Conservation (phyloP, 768 basidiomycete genomes). For the Suillus brevipes region DNA sequence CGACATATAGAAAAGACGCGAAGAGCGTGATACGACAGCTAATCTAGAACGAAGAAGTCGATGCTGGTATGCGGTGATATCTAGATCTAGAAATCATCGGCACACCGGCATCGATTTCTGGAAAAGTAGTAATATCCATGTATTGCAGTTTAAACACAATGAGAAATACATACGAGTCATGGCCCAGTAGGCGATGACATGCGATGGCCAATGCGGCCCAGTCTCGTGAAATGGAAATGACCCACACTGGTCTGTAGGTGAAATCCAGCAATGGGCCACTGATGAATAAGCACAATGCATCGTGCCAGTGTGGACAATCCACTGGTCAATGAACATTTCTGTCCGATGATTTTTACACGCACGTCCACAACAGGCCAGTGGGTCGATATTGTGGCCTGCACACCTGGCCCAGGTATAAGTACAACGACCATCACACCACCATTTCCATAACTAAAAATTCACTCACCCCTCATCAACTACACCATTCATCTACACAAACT, state of each 20-base stretch:
- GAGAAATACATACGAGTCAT: not conserved
- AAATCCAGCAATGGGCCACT: not conserved
- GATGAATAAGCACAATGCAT: not conserved
- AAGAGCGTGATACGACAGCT: no score
- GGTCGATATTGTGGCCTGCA: not conserved
- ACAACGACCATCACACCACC: not conserved
- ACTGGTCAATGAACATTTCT: not conserved
- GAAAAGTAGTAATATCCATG: constrained; percentile 37
- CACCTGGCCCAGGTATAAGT: not conserved
- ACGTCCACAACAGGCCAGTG: no score
- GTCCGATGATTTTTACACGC: no score
- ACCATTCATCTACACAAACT: not conserved
- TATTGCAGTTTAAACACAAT: not conserved
- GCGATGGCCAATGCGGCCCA: not conserved
- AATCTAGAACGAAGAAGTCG: no score
- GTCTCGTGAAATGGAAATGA: not conserved
- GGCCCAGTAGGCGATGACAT: not conserved
- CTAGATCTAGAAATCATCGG: no score
- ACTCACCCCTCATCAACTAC: no score
- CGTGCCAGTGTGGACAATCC: not conserved
- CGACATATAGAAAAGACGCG: no score
- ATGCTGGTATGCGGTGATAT: no score
- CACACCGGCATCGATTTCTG: no score
- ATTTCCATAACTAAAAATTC: no score
- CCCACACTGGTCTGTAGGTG: not conserved